Percentiles rank a stretch among this genome's conserved stretches.
phyloP scores from a whole-genome alignment of 257 asterid genomes.

The Primulina tabacum region DNA sequence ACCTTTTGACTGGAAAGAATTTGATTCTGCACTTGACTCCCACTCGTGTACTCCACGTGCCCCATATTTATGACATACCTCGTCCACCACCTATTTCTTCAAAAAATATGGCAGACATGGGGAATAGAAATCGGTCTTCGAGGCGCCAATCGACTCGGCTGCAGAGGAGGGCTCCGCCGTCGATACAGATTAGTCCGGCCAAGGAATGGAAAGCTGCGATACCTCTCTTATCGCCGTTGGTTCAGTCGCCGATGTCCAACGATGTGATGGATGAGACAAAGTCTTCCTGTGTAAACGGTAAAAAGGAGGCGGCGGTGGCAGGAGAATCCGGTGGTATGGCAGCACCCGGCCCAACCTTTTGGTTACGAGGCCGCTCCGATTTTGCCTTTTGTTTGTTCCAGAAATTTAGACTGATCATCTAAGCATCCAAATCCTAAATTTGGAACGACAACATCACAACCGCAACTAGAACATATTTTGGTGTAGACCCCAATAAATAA shows the following conservation, averaged over 20 bases:
- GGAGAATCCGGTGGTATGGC: constrained; percentile 32
- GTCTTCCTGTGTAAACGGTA: too few species aligned
- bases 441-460: too few species aligned
- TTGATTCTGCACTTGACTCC: constrained; percentile 19
- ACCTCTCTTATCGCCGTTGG: constrained; percentile 68
- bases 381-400: constrained; percentile 52
- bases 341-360: constrained; percentile 78
- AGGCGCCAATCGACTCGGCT: constrained; percentile 52
- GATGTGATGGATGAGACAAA: constrained; percentile 34
- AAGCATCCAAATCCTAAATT: too few species aligned
- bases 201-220: constrained; percentile 73
- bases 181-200: constrained; percentile 44
- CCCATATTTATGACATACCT: constrained; percentile 27
- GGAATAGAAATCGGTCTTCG: constrained; percentile 25
- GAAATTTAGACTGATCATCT: constrained; percentile 18
- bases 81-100: constrained; percentile 3
- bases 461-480: too few species aligned
- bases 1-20: constrained; percentile 44
- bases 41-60: constrained; percentile 35
- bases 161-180: constrained; percentile 68
- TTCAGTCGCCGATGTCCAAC: constrained; percentile 47
- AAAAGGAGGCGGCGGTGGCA: too few species aligned
- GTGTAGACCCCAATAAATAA: too few species aligned
- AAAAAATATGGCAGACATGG: too few species aligned
- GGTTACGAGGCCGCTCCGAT: constrained; percentile 47